Percentiles rank a stretch among this genome's conserved stretches.
Conservation (phyloP, 345 rosid species). For the Psidium guajava region DNA sequence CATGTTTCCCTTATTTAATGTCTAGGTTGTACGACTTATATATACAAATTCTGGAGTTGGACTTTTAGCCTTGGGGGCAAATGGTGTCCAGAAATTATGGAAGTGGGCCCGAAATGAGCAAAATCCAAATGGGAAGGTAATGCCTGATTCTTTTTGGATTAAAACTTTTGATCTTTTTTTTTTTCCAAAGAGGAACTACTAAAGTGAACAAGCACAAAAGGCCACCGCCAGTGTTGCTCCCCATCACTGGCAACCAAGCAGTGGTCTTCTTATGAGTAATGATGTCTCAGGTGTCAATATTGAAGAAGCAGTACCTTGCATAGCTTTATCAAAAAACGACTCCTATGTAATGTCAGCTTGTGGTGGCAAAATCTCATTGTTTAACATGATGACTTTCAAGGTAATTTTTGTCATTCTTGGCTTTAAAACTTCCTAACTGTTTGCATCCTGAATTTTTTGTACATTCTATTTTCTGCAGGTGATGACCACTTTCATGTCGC, state of each 20-base stretch:
- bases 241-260: conserved; percentile 87
- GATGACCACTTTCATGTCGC: conserved; percentile 81
- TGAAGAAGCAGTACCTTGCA: conserved; percentile 82
- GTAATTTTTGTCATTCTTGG: conserved; percentile 13
- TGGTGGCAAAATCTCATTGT: conserved; percentile 85
- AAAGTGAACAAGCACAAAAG: conserved; percentile 18
- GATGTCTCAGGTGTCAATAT: conserved; percentile 67
- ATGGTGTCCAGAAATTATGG: conserved; percentile 72
- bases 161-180: not conserved
- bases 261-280: conserved; percentile 83
- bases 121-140: conserved; percentile 81
- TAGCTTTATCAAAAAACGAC: conserved; percentile 88
- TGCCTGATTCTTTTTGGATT: conserved; percentile 34
- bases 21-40: conserved; percentile 73
- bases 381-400: conserved; percentile 92
- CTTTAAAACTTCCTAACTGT: not conserved
- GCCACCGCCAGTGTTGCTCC: conserved; percentile 60
- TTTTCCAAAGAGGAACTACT: not conserved
- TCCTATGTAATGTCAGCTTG: conserved; percentile 87
- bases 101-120: conserved; percentile 70
- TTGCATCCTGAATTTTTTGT: not conserved
- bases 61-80: conserved; percentile 74
- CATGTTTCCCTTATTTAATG: not conserved
- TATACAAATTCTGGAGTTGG: conserved; percentile 83
- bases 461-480: conserved; percentile 32